These are phyloP conservation scores for Neurospora pannonica DNA, from an alignment of 495 filamentous ascomycete genomes.

Conservation along the genomic window DNA sequence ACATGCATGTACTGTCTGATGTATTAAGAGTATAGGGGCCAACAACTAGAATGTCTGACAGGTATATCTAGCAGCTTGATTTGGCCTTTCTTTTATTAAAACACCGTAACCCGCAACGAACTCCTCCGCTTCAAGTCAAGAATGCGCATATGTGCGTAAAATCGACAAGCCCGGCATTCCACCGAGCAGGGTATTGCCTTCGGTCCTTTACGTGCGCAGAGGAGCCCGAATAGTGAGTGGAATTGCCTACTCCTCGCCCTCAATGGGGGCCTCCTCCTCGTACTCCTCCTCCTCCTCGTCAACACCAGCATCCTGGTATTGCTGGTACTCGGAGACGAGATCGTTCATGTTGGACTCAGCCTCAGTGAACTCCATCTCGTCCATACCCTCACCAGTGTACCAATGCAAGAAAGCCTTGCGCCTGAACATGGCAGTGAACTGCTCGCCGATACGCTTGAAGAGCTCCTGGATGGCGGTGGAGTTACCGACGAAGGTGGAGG, in stretches of 20 bases:
- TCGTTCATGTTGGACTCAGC: conserved; percentile 99
- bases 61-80: conserved; percentile 12
- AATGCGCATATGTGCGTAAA: not conserved
- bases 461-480: conserved; percentile 99
- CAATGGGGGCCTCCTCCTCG: conserved; percentile 48
- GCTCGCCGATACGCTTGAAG: conserved; percentile 99
- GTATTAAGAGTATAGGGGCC: conserved; percentile 9
- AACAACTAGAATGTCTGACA: conserved; percentile 8
- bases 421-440: conserved; percentile 99
- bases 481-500: conserved; percentile 98
- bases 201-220: not conserved
- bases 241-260: conserved; percentile 41
- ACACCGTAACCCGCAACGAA: conserved; percentile 7
- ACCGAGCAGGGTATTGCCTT: not conserved
- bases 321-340: conserved; percentile 99
- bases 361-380: conserved; percentile 99
- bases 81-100: conserved; percentile 12
- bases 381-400: conserved; percentile 99
- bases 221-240: not conserved
- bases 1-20: conserved; percentile 14
- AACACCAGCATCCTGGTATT: conserved; percentile 97
- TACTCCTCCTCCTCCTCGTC: conserved; percentile 58
- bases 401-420: conserved; percentile 99
- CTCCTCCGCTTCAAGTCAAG: conserved; percentile 2
- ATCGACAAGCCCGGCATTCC: not conserved